Evolutionary conservation across 495 filamentous ascomycete species (phyloP).

Genomic region (Penicillium ochrochloron): DNA sequence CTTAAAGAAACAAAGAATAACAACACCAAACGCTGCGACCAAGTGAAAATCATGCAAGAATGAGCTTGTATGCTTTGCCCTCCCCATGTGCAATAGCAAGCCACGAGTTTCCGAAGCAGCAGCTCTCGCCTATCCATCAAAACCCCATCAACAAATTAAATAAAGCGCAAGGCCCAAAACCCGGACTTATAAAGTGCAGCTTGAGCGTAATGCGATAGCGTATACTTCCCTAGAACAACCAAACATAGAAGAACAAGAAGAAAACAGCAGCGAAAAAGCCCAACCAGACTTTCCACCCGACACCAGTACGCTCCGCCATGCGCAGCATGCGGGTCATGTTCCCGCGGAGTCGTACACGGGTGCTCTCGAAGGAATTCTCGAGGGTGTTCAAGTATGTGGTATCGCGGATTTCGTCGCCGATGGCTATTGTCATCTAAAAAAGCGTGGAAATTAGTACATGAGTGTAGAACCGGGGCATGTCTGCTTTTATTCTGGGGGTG

Average conservation of each 20-base stretch:
- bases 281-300: constrained; percentile 94
- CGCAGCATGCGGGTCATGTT: constrained; percentile 97
- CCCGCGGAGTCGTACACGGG: constrained; percentile 74
- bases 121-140: background rate
- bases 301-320: constrained; percentile 92
- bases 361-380: constrained; percentile 88
- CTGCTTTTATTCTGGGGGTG: background rate
- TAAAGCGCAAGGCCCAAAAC: background rate
- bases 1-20: background rate
- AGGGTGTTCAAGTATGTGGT: constrained; percentile 78
- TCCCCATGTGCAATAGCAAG: background rate
- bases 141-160: constrained; percentile 1
- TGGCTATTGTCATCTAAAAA: constrained; percentile 80
- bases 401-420: constrained; percentile 91
- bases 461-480: background rate
- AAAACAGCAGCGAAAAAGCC: constrained; percentile 82
- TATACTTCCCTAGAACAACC: constrained; percentile 62
- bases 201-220: background rate
- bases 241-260: constrained; percentile 85
- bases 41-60: constrained; percentile 15
- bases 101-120: background rate
- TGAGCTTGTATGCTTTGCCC: background rate
- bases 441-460: constrained; percentile 13
- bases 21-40: constrained; percentile 18
- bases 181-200: constrained; percentile 1